Conservation (phyloP, 2,329 filamentous ascomycete species). For the Xylaria sp. region DNA sequence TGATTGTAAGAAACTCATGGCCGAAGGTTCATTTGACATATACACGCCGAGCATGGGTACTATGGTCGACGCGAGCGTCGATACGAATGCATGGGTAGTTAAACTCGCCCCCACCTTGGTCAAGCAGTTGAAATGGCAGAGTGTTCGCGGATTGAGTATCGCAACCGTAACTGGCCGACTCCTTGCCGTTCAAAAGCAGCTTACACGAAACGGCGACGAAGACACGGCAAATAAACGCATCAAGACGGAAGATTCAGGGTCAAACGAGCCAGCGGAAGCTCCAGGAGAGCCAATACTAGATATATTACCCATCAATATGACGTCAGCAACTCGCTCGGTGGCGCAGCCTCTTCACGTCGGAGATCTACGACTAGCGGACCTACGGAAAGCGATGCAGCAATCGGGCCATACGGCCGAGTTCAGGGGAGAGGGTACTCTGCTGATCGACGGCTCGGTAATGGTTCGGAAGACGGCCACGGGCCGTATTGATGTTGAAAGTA, state of each 20-base stretch:
- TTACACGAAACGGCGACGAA: slow-evolving; percentile 63
- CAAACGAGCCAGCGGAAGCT: slow-evolving; percentile 37
- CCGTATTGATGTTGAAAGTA: slow-evolving; percentile 86
- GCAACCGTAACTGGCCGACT: slow-evolving; percentile 87
- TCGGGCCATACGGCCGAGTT: slow-evolving; percentile 91
- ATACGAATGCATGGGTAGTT: slow-evolving; percentile 97
- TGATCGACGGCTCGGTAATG: slow-evolving; percentile 88
- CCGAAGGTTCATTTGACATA: slow-evolving; percentile 72
- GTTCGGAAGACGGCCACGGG: slow-evolving; percentile 91
- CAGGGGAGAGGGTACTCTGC: slow-evolving; percentile 87
- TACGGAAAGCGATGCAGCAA: slow-evolving; percentile 84
- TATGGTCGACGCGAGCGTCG: slow-evolving; percentile 88
- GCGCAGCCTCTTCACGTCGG: slow-evolving; percentile 94
- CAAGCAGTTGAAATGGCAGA: slow-evolving; percentile 92
- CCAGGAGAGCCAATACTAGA: slow-evolving; percentile 62
- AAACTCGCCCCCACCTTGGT: slow-evolving; percentile 88
- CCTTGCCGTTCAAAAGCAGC: slow-evolving; percentile 54
- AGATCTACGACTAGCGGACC: slow-evolving; percentile 87
- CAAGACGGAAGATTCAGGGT: slow-evolving; percentile 56
- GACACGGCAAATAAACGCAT: slow-evolving; percentile 61
- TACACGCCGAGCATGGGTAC: slow-evolving; percentile 83
- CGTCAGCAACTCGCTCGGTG: slow-evolving; percentile 78
- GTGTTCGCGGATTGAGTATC: slow-evolving; percentile 87
- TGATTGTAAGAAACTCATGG: slow-evolving; percentile 78
- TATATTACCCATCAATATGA: slow-evolving; percentile 67